These are phyloP conservation scores for Cardiospermum halicacabum DNA, from an alignment of 345 rosid species.

Conservation along the genomic window DNA sequence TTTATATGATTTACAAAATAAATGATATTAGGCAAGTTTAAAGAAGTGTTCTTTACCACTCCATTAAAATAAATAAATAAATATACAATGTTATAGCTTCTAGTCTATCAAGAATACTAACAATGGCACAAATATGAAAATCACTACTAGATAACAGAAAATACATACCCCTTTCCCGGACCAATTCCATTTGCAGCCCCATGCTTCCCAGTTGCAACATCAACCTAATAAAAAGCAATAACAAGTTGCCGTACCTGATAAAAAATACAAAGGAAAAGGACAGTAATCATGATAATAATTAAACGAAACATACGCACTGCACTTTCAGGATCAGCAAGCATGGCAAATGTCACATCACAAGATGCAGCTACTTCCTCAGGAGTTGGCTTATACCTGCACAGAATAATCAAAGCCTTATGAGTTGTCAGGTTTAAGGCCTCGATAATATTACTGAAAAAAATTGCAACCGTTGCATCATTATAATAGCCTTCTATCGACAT, in stretches of 20 bases:
- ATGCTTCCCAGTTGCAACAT: constrained; percentile 82
- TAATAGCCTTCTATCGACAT: background rate
- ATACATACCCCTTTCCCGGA: constrained; percentile 79
- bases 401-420: background rate
- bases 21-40: background rate
- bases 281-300: background rate
- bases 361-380: constrained; percentile 88
- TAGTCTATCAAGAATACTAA: background rate
- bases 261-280: constrained; percentile 14
- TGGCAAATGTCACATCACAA: constrained; percentile 83
- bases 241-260: constrained; percentile 14
- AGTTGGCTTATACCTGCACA: constrained; percentile 61
- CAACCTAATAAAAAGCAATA: constrained; percentile 42
- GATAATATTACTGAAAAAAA: background rate
- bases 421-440: background rate
- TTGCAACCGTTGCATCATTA: background rate
- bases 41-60: too few species aligned
- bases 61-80: too few species aligned
- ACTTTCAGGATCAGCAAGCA: constrained; percentile 97
- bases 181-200: constrained; percentile 73
- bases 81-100: too few species aligned
- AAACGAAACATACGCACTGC: constrained; percentile 82
- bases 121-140: background rate
- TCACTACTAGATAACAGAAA: constrained; percentile 11
- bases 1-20: background rate